Percentiles rank a stretch among this genome's conserved stretches.
Conservation (phyloP, 2,329 filamentous ascomycete genomes). For the Penicillium italicum region DNA sequence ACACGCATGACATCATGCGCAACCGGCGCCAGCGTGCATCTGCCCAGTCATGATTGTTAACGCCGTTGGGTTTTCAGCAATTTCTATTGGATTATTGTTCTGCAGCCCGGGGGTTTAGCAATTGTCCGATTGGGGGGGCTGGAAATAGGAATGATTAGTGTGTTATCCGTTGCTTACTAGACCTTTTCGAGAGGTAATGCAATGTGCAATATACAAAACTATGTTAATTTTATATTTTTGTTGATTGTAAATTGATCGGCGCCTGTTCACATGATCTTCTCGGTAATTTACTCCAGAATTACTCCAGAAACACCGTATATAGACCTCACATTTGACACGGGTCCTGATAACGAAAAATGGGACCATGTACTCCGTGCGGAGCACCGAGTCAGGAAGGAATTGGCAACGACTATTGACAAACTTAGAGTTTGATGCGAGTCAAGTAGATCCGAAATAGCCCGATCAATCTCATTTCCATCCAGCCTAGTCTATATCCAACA, state of each 20-base stretch:
- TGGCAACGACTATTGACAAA: background rate
- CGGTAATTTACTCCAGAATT: background rate
- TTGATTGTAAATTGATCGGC: background rate
- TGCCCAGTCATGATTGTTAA: slow-evolving; percentile 2
- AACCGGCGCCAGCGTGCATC: background rate
- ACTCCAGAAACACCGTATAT: background rate
- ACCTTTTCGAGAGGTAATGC: background rate
- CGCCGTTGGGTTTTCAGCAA: slow-evolving; percentile 16
- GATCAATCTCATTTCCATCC: no score
- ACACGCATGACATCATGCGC: slow-evolving; percentile 12
- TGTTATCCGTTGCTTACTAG: background rate
- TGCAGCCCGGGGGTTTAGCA: background rate
- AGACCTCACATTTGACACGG: background rate
- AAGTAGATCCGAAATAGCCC: background rate
- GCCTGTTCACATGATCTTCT: background rate
- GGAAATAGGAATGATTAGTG: background rate
- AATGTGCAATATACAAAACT: no score
- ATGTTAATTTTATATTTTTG: no score
- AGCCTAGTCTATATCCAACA: background rate
- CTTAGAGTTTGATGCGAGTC: background rate
- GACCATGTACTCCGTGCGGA: background rate
- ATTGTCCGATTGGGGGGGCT: slow-evolving; percentile 1
- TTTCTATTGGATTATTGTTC: background rate
- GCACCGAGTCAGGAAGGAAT: background rate
- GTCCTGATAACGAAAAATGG: background rate